Percentiles rank a stretch among this genome's conserved stretches.
Evolutionary conservation across 2,329 filamentous ascomycete genomes (phyloP).

Genomic region (Rhynchosporium agropyri): DNA sequence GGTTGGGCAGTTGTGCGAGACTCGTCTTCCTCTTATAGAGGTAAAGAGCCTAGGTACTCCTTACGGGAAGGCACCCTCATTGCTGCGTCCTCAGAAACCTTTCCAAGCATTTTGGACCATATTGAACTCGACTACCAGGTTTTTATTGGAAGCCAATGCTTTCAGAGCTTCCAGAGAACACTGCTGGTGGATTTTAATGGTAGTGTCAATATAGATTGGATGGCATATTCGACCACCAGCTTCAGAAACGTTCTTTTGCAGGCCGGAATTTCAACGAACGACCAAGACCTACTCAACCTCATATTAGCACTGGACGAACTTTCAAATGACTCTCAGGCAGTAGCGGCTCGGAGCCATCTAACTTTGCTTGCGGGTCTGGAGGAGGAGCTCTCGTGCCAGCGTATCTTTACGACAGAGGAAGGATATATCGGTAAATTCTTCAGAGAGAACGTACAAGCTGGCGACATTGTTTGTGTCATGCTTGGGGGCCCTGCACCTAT

Average conservation of each 20-base stretch:
- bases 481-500: conserved; percentile 18
- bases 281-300: too few species aligned
- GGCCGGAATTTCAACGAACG: background rate
- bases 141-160: too few species aligned
- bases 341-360: background rate
- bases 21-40: background rate
- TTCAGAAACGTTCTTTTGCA: background rate
- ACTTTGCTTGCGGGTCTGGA: background rate
- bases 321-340: background rate
- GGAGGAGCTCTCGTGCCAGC: too few species aligned
- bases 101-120: background rate
- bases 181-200: background rate
- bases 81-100: too few species aligned
- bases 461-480: conserved; percentile 17
- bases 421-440: background rate
- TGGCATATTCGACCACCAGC: too few species aligned
- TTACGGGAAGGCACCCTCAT: background rate
- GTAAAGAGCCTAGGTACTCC: background rate
- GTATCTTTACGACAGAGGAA: background rate
- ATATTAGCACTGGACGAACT: background rate
- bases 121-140: too few species aligned
- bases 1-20: background rate
- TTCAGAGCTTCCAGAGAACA: background rate
- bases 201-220: too few species aligned
- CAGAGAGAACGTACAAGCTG: background rate